phyloP scores from a whole-genome alignment of 768 basidiomycete genomes.

The Lyophyllum decastes region DNA sequence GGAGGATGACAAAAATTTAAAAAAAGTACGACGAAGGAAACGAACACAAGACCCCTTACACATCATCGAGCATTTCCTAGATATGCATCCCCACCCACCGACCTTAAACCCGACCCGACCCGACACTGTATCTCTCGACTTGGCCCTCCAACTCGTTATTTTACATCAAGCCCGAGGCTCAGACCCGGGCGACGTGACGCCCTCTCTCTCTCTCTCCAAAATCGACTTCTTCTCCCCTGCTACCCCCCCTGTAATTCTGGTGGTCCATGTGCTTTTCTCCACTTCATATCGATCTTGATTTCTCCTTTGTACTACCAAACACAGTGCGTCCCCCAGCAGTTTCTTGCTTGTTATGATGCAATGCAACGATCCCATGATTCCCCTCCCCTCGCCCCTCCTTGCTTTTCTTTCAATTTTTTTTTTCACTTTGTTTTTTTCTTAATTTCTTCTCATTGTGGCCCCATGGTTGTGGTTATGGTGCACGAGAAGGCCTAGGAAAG shows the following conservation, averaged over 20 bases:
- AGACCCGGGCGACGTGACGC: no score
- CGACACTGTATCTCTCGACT: no score
- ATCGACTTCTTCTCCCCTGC: background rate
- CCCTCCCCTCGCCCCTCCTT: background rate
- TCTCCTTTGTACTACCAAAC: slow-evolving; percentile 8
- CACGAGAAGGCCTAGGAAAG: background rate
- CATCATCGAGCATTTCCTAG: slow-evolving; percentile 5
- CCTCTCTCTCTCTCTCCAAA: no score
- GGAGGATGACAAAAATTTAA: no score
- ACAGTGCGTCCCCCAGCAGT: background rate
- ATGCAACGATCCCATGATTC: background rate
- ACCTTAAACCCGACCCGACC: no score
- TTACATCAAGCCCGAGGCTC: background rate
- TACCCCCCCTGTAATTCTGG: slow-evolving; percentile 5
- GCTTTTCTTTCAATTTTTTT: background rate
- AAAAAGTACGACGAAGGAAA: no score
- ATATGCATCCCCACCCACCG: slow-evolving; percentile 11
- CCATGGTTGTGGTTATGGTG: no score
- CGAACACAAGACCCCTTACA: background rate
- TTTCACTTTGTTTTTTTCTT: background rate
- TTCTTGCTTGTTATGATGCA: slow-evolving; percentile 8
- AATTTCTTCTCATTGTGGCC: no score
- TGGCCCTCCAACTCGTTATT: background rate
- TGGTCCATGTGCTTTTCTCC: slow-evolving; percentile 3
- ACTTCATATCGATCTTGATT: background rate